Evolutionary conservation across 208 protist species (phyloP).

Genomic region (Wallacemonas collosoma): DNA sequence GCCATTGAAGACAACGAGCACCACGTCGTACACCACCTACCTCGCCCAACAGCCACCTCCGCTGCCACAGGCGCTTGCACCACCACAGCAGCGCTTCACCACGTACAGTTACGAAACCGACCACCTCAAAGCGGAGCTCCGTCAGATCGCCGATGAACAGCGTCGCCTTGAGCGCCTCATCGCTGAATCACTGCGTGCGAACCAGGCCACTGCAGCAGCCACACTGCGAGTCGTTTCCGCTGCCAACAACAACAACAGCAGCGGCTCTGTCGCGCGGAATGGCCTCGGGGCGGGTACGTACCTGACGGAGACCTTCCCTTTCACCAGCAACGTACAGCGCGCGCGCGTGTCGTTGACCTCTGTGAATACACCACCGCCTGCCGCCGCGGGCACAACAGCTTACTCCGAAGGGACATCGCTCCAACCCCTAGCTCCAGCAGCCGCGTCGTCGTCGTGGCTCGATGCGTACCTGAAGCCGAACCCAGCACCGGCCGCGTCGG

Average conservation of each 20-base stretch:
- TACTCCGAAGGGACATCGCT: background rate
- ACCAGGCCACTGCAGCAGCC: constrained; percentile 12
- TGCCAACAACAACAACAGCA: background rate
- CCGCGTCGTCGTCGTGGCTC: constrained; percentile 11
- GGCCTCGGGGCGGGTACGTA: constrained; percentile 4
- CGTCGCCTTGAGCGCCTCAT: constrained; percentile 14
- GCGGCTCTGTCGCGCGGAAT: background rate
- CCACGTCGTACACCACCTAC: background rate
- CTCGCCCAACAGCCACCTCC: background rate
- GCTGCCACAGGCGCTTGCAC: background rate
- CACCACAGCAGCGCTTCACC: background rate
- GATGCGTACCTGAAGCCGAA: constrained; percentile 8
- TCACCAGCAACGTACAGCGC: background rate
- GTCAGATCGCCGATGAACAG: constrained; percentile 22
- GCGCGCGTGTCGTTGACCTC: background rate
- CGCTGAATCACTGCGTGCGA: background rate
- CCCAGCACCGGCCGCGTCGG: background rate
- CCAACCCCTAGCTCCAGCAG: background rate
- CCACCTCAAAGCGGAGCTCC: constrained; percentile 19
- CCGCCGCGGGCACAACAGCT: background rate
- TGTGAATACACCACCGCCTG: background rate
- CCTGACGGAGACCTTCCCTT: background rate
- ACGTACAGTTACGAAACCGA: constrained; percentile 24
- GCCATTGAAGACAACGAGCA: background rate
- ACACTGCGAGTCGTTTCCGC: background rate